Evolutionary conservation across 2,329 filamentous ascomycete species (phyloP).

Genomic region (Cercospora berteroae): DNA sequence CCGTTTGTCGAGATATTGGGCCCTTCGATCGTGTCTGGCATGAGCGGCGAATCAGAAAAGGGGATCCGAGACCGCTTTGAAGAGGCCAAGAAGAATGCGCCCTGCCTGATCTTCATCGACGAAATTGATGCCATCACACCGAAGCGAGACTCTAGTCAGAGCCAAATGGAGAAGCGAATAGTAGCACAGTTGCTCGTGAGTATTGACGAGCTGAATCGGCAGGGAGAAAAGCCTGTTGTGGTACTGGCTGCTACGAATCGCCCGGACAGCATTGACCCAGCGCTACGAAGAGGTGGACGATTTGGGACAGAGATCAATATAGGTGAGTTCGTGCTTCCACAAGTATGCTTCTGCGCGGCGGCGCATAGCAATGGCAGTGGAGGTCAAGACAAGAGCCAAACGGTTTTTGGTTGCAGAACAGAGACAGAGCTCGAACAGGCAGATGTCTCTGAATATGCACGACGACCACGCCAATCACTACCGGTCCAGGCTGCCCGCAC

Average conservation of each 20-base stretch:
- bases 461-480: neutral
- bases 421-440: neutral
- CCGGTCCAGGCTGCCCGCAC: neutral
- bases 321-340: slow-evolving; percentile 41
- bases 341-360: neutral
- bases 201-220: slow-evolving; percentile 74
- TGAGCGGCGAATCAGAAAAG: slow-evolving; percentile 87
- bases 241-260: slow-evolving; percentile 89
- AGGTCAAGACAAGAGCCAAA: neutral
- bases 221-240: slow-evolving; percentile 70
- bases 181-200: slow-evolving; percentile 79
- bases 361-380: neutral
- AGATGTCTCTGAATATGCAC: neutral
- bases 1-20: slow-evolving; percentile 81
- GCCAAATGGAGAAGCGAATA: slow-evolving; percentile 86
- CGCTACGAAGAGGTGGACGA: slow-evolving; percentile 67
- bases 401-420: neutral
- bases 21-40: slow-evolving; percentile 77
- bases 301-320: slow-evolving; percentile 86
- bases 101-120: slow-evolving; percentile 87
- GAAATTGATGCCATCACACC: slow-evolving; percentile 89
- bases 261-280: slow-evolving; percentile 80
- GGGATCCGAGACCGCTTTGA: slow-evolving; percentile 83
- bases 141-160: slow-evolving; percentile 77
- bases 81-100: slow-evolving; percentile 79